phyloP scores from a whole-genome alignment of 2,329 filamentous ascomycete genomes.

The Colletotrichum lini region DNA sequence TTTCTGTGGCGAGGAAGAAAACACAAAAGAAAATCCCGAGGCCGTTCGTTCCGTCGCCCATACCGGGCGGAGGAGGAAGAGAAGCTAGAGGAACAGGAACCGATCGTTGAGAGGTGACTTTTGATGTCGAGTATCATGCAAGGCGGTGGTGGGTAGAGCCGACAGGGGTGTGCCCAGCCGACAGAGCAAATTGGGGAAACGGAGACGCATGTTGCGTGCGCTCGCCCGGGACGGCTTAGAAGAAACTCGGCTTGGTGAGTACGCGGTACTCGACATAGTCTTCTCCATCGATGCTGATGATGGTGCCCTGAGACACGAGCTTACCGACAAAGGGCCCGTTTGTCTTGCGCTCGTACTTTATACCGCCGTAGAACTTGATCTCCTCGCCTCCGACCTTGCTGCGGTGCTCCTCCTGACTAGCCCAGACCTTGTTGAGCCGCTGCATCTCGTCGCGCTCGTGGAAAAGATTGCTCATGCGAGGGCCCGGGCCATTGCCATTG shows the following conservation, averaged over 20 bases:
- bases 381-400: slow-evolving; percentile 62
- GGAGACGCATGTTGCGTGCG: background rate
- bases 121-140: background rate
- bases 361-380: slow-evolving; percentile 70
- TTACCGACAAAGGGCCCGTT: slow-evolving; percentile 74
- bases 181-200: background rate
- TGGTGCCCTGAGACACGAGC: slow-evolving; percentile 73
- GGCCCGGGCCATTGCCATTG: slow-evolving; percentile 1
- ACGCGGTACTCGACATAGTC: slow-evolving; percentile 78
- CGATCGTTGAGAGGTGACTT: background rate
- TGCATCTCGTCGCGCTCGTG: slow-evolving; percentile 65
- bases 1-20: slow-evolving; percentile 9
- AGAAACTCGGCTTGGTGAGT: slow-evolving; percentile 74
- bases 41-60: background rate
- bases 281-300: slow-evolving; percentile 76
- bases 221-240: slow-evolving; percentile 52
- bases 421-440: slow-evolving; percentile 70
- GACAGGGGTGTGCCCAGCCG: too few species aligned
- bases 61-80: too few species aligned
- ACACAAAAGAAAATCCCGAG: slow-evolving; percentile 13
- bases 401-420: slow-evolving; percentile 64
- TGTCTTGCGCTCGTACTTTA: slow-evolving; percentile 75
- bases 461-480: slow-evolving; percentile 49
- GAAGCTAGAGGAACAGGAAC: background rate
- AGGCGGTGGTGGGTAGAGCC: background rate